Base-by-base conservation (phyloP, 352 stramenopile genomes). In the Pilasporangium apinafurcum region DNA sequence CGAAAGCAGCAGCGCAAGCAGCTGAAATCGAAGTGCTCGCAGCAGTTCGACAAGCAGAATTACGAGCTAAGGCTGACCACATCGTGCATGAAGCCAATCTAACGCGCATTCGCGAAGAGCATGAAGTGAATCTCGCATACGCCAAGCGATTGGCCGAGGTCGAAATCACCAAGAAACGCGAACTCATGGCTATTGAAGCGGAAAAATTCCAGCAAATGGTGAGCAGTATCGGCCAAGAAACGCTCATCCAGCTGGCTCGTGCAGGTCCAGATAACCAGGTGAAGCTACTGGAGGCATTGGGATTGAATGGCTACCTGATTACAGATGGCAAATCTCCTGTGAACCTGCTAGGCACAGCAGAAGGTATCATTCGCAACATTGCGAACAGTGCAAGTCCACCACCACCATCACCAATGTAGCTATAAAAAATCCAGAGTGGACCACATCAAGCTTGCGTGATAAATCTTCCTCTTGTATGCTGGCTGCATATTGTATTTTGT, bases 181-280 rank as follows among this genome's bases (percentile, higher is more conserved):
- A 85, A 48, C 73, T 91, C 35, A 86, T 88, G 64, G 34, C 57
- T 30, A 85, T 91, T 44, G 78, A 91, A 37, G 61, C 75, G 30
- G 78, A 88, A 35, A 85, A 86, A 49, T 91, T 91, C 56, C 65
- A 86, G 56, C 68, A 86, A 46, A 91, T 91, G 78, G 74, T 91
- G 21, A 58, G 51, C 28, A 83, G 71, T 40, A 65, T 91, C 21
- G 78, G 78, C 41, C 68, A 84, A 34, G 72, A 85, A 38, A 91
- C 78, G 48, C 68, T 91, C 30, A 73, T 88, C 18, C 73, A 81
- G 41, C 60, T 91, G 21, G 78, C 78, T 26, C 72, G 75, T 20
- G 78, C 75, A 0, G 78, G 78, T 0, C 78, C 78, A 0, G 78
- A 91, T 36, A 71, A 59, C n/a, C 78, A 91, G 44, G 78, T 84